phyloP scores from a whole-genome alignment of 2,329 filamentous ascomycete species.

The Nothopassalora personata region DNA sequence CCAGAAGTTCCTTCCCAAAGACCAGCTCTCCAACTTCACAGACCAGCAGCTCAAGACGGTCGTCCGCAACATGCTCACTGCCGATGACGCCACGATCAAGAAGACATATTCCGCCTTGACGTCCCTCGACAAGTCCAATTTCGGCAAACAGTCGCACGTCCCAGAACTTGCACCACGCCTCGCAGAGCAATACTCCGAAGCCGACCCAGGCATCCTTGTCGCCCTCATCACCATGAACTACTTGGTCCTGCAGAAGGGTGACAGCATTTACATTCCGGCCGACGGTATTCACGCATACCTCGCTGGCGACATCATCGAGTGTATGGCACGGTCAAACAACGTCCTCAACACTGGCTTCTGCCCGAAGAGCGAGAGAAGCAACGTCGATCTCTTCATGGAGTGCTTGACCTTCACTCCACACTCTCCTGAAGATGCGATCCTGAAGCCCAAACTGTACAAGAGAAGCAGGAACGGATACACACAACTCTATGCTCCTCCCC shows the following conservation, averaged over 20 bases:
- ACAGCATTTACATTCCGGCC: conserved; percentile 65
- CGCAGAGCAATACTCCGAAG: conserved; percentile 56
- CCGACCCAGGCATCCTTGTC: conserved; percentile 63
- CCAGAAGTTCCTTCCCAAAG: conserved; percentile 48
- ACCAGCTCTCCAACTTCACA: conserved; percentile 52
- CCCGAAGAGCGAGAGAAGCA: conserved; percentile 59
- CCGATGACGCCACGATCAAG: conserved; percentile 49
- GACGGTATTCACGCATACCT: conserved; percentile 72
- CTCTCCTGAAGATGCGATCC: conserved; percentile 50
- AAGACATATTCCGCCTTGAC: conserved; percentile 50
- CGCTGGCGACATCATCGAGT: conserved; percentile 69
- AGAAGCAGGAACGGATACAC: conserved; percentile 57
- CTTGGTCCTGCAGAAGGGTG: conserved; percentile 58
- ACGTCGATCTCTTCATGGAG: conserved; percentile 57
- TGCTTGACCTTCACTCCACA: conserved; percentile 62
- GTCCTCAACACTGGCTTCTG: conserved; percentile 75
- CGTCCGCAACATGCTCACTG: conserved; percentile 51
- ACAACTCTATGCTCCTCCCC: conserved; percentile 58
- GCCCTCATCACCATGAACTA: conserved; percentile 72
- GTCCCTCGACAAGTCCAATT: conserved; percentile 43
- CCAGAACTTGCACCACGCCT: conserved; percentile 60
- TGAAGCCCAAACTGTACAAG: conserved; percentile 47
- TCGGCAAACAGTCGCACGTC: conserved; percentile 55
- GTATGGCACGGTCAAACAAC: conserved; percentile 71
- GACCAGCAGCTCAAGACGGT: conserved; percentile 55